Evolutionary conservation across 1,284 basidiomycete species (phyloP).

Genomic region (Trametes sp.): DNA sequence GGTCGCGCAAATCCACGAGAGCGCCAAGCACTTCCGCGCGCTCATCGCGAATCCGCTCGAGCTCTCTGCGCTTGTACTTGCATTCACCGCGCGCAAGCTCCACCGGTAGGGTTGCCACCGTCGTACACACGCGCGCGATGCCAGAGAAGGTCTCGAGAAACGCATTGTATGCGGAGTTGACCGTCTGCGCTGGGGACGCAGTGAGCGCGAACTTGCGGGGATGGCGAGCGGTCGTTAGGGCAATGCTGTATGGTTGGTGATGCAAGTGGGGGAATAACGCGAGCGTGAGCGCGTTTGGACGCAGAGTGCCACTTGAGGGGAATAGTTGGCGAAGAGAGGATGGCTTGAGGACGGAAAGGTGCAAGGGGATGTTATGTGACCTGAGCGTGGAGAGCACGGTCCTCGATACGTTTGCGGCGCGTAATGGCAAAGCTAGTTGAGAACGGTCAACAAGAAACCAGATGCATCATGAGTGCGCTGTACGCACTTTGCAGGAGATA

Average conservation of each 20-base stretch:
- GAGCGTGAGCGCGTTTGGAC: slow-evolving; percentile 56
- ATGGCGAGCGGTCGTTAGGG: slow-evolving; percentile 28
- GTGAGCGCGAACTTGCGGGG: slow-evolving; percentile 22
- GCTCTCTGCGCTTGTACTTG: slow-evolving; percentile 58
- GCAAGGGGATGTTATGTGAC: slow-evolving; percentile 55
- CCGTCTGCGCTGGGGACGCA: slow-evolving; percentile 24
- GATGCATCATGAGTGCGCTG: slow-evolving; percentile 6
- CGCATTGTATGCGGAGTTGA: slow-evolving; percentile 31
- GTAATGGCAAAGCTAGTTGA: slow-evolving; percentile 61
- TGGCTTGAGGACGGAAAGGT: slow-evolving; percentile 56
- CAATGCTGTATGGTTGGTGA: slow-evolving; percentile 40
- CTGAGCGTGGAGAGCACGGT: slow-evolving; percentile 56
- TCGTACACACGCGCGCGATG: slow-evolving; percentile 31
- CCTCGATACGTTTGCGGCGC: slow-evolving; percentile 51
- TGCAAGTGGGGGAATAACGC: slow-evolving; percentile 70
- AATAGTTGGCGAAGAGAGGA: slow-evolving; percentile 60
- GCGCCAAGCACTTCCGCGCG: slow-evolving; percentile 68
- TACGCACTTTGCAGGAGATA: slow-evolving; percentile 76
- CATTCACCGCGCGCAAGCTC: slow-evolving; percentile 72
- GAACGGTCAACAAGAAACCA: slow-evolving; percentile 11
- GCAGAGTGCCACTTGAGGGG: slow-evolving; percentile 50
- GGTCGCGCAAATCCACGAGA: slow-evolving; percentile 60
- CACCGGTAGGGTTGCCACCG: slow-evolving; percentile 51
- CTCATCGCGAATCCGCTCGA: slow-evolving; percentile 68
- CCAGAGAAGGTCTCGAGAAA: slow-evolving; percentile 25